Conservation (phyloP, 257 asterid species). For the Datura wrightii region DNA sequence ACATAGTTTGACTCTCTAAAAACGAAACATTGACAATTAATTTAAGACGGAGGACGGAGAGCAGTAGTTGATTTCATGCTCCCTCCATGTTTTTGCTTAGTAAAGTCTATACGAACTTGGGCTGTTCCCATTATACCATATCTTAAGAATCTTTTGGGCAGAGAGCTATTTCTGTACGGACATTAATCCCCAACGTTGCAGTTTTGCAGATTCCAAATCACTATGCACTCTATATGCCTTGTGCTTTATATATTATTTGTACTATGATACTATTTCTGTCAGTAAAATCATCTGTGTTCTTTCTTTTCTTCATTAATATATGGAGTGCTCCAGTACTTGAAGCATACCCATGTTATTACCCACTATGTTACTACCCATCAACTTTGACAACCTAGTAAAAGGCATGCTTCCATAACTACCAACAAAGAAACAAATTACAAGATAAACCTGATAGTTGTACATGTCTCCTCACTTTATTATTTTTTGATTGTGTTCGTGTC, state of each 20-base stretch:
- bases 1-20: too few relatives aligned
- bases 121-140: slow-evolving; percentile 52
- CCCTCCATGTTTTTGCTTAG: slow-evolving; percentile 39
- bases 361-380: neutral
- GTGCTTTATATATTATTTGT: neutral
- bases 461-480: neutral
- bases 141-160: slow-evolving; percentile 50
- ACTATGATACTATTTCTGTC: slow-evolving; percentile 9
- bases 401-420: slow-evolving; percentile 24
- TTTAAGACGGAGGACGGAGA: too few relatives aligned
- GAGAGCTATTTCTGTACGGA: slow-evolving; percentile 46
- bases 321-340: neutral
- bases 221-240: neutral
- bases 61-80: slow-evolving; percentile 19
- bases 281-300: neutral
- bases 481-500: neutral
- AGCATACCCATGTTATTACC: slow-evolving; percentile 21
- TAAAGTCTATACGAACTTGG: slow-evolving; percentile 40
- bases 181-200: slow-evolving; percentile 38
- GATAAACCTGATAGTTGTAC: neutral
- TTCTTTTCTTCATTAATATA: neutral
- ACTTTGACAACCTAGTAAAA: neutral
- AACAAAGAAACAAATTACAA: neutral
- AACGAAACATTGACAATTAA: too few relatives aligned
- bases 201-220: slow-evolving; percentile 39